Conservation (phyloP, 169 alveolate species). For the Cystoisospora suis region DNA sequence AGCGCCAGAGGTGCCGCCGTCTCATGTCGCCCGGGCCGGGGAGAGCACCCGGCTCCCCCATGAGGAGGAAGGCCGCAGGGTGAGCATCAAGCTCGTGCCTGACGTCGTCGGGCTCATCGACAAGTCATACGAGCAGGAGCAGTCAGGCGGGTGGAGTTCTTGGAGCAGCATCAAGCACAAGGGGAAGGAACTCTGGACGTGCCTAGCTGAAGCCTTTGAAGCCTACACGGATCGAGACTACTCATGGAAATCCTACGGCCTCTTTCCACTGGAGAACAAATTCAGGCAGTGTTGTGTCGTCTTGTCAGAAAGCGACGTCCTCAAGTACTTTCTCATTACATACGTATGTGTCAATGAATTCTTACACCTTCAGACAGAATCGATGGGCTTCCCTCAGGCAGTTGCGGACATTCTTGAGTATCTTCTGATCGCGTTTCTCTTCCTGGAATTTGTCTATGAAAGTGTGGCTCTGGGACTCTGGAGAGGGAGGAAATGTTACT, state of each 20-base stretch:
- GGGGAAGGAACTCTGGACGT: no score
- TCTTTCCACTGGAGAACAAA: not conserved
- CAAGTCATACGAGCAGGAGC: not conserved
- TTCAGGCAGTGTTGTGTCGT: not conserved
- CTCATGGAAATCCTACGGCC: not conserved
- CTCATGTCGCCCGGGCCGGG: not conserved
- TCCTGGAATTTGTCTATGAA: constrained; percentile 32
- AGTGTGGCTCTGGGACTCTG: not conserved
- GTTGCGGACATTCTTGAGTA: not conserved
- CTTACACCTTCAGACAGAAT: not conserved
- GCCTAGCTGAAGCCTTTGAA: no score
- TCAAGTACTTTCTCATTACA: not conserved
- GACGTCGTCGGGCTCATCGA: not conserved
- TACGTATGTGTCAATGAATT: constrained; percentile 9
- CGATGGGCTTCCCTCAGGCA: not conserved
- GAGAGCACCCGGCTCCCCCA: not conserved
- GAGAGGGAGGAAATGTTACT: not conserved
- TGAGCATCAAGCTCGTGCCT: not conserved
- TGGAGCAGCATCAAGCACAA: no score
- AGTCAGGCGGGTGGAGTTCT: not conserved
- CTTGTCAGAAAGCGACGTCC: not conserved
- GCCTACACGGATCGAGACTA: not conserved
- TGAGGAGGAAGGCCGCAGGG: not conserved
- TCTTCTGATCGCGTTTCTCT: not conserved
- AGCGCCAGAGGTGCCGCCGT: no score